Percentiles rank a stretch among this genome's conserved stretches.
Evolutionary conservation across 1,284 basidiomycete species (phyloP).

Genomic region (Malassezia restricta): DNA sequence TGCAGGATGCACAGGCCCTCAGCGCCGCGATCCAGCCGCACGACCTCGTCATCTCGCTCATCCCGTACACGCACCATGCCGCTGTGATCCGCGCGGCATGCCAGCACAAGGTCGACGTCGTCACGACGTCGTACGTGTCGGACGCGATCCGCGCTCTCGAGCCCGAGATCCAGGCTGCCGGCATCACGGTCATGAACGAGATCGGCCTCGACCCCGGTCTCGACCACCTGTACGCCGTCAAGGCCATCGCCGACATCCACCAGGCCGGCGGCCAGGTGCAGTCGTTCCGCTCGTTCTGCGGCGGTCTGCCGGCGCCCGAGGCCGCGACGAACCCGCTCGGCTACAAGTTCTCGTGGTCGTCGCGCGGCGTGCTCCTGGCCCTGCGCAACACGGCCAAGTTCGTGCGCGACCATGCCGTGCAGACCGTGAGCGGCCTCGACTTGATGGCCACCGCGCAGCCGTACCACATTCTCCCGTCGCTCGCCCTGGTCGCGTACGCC

Average conservation of each 20-base stretch:
- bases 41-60: slow-evolving; percentile 89
- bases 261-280: slow-evolving; percentile 79
- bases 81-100: slow-evolving; percentile 88
- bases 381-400: slow-evolving; percentile 82
- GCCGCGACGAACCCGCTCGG: slow-evolving; percentile 87
- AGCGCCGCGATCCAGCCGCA: slow-evolving; percentile 68
- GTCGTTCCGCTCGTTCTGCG: slow-evolving; percentile 89
- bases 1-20: slow-evolving; percentile 60
- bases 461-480: slow-evolving; percentile 89
- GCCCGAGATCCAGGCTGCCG: slow-evolving; percentile 68
- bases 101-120: slow-evolving; percentile 84
- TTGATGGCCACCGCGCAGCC: slow-evolving; percentile 58
- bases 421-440: slow-evolving; percentile 36
- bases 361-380: slow-evolving; percentile 86
- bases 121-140: slow-evolving; percentile 92
- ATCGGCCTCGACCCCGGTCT: slow-evolving; percentile 96
- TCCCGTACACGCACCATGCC: slow-evolving; percentile 87
- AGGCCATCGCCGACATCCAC: slow-evolving; percentile 89
- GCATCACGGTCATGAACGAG: slow-evolving; percentile 93
- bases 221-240: slow-evolving; percentile 91
- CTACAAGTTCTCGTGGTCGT: slow-evolving; percentile 99
- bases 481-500: slow-evolving; percentile 91
- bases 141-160: slow-evolving; percentile 83
- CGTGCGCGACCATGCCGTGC: slow-evolving; percentile 35
- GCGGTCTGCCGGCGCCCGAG: slow-evolving; percentile 84